Percentiles rank a stretch among this genome's conserved stretches.
Conservation (phyloP, 305 asterid species). For the Withania somnifera region DNA sequence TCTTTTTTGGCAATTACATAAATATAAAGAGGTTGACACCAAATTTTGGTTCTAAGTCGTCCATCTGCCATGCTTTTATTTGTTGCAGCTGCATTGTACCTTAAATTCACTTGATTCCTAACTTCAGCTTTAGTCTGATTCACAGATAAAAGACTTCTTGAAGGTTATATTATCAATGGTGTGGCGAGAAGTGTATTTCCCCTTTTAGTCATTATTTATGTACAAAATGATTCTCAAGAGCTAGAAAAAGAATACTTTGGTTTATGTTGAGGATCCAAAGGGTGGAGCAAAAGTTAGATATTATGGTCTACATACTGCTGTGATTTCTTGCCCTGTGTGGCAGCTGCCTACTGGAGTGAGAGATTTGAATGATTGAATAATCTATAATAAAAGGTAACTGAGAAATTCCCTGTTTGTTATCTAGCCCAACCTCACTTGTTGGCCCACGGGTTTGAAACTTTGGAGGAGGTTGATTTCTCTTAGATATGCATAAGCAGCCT, state of each 20-base stretch:
- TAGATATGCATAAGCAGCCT: neutral
- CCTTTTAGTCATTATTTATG: neutral
- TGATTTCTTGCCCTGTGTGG: neutral
- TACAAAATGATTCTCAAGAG: neutral
- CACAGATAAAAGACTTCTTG: neutral
- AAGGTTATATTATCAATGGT: neutral
- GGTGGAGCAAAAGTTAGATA: neutral
- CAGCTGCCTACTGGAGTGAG: neutral
- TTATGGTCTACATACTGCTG: neutral
- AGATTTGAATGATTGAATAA: neutral
- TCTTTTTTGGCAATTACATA: slow-evolving; percentile 5
- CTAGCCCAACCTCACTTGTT: neutral
- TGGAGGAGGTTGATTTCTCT: neutral
- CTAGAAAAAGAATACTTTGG: neutral
- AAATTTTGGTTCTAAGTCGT: slow-evolving; percentile 9
- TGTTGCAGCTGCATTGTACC: slow-evolving; percentile 6
- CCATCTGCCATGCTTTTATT: neutral
- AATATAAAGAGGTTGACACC: slow-evolving; percentile 9
- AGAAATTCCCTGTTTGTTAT: neutral
- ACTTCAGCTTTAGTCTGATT: slow-evolving; percentile 2
- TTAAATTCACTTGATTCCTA: neutral
- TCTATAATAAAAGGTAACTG: neutral
- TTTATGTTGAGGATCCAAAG: neutral
- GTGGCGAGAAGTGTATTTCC: neutral
- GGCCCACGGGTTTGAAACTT: neutral